Base-by-base conservation (phyloP, 2,329 filamentous ascomycete genomes). In the Iodosphaeria phyllophila region DNA sequence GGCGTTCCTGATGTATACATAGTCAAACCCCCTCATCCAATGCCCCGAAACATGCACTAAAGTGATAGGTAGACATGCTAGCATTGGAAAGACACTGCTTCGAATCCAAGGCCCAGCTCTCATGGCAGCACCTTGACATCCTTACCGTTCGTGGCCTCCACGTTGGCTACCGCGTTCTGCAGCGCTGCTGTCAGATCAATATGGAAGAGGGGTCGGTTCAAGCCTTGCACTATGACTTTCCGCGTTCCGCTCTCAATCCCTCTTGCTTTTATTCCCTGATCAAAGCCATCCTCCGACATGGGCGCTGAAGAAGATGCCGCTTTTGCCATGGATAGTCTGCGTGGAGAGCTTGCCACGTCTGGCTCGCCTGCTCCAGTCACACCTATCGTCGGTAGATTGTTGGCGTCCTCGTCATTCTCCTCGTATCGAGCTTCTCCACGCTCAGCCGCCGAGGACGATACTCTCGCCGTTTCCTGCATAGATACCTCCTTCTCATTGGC, bases 201-300 rank as follows among this genome's bases (percentile, higher is more conserved):
- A 44, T 98, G 89, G 64, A 98, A 95, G 36, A 93, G 64, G 4
- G 89, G 86, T 37, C 79, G 58, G 48, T 92, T 89, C 33, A 91
- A 54, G n/a, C 86, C 79, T 35, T 84, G 75, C 10, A 95, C 72
- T 4, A 79, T 63, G 2, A 76, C 73, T 15, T 44, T 61, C 36
- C 56, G 61, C 40, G 60, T n/a, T n/a, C n/a, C n/a, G n/a, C n/a
- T n/a, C n/a, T n/a, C n/a, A n/a, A n/a, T n/a, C n/a, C n/a, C n/a
- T n/a, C n/a, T n/a, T n/a, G n/a, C n/a, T n/a, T n/a, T n/a, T n/a
- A n/a, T n/a, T n/a, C n/a, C n/a, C n/a, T n/a, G n/a, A n/a, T n/a
- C n/a, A n/a, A n/a, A n/a, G n/a, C n/a, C n/a, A n/a, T n/a, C n/a
- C n/a, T n/a, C n/a, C n/a, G n/a, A n/a, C n/a, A n/a, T n/a, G n/a